phyloP scores from a whole-genome alignment of 208 protist species.

The Crithidia mellificae region DNA sequence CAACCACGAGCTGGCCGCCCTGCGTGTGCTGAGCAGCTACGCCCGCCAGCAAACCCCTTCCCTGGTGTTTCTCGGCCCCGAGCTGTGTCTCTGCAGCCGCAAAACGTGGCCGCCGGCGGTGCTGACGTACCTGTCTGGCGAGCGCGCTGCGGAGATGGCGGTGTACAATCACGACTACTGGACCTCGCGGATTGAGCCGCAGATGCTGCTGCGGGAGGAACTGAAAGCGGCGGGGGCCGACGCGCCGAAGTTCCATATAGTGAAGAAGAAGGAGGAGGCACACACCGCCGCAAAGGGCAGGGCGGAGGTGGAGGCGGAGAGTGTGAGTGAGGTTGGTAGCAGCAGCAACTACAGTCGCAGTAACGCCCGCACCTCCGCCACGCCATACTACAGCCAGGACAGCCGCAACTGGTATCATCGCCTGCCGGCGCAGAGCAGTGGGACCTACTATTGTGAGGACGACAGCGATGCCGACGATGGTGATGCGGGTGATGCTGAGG shows the following conservation, averaged over 20 bases:
- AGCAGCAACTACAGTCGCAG: too few relatives aligned
- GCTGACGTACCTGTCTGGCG: neutral
- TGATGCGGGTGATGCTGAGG: too few relatives aligned
- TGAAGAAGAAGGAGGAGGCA: neutral
- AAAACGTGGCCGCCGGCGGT: conserved; percentile 10
- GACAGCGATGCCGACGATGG: too few relatives aligned
- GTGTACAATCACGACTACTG: conserved; percentile 14
- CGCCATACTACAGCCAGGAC: neutral
- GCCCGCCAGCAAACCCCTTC: neutral
- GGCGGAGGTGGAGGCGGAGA: neutral
- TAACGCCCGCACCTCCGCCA: neutral
- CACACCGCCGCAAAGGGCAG: neutral
- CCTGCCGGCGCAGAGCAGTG: neutral
- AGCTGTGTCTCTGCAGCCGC: conserved; percentile 17
- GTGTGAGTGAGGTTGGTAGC: conserved; percentile 3
- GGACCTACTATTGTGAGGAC: too few relatives aligned
- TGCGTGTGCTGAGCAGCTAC: conserved; percentile 4
- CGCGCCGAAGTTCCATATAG: neutral
- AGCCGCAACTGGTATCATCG: conserved; percentile 1
- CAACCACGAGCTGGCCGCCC: neutral
- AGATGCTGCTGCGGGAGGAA: conserved; percentile 13
- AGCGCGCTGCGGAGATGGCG: conserved; percentile 1
- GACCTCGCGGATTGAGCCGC: conserved; percentile 11
- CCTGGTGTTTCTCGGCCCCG: conserved; percentile 7
- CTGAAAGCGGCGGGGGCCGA: neutral